These are phyloP conservation scores for Pascua guehoae DNA, from an alignment of 1,284 basidiomycete species.

Conservation along the genomic window DNA sequence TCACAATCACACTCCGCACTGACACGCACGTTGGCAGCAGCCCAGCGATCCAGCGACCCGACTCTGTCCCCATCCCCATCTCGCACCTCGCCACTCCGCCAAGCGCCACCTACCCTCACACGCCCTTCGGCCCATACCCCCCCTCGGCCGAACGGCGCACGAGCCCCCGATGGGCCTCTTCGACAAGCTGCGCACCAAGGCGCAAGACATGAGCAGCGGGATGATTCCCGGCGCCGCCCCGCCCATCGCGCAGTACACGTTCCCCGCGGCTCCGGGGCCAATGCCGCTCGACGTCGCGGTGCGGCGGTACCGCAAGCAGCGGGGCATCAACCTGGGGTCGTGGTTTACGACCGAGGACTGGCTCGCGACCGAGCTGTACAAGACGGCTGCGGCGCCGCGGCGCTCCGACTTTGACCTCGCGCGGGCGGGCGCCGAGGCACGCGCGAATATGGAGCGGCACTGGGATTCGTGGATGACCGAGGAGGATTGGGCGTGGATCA, in stretches of 20 bases:
- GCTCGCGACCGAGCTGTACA: slow-evolving; percentile 61
- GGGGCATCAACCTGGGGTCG: slow-evolving; percentile 75
- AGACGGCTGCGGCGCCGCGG: slow-evolving; percentile 7
- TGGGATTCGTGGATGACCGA: slow-evolving; percentile 76
- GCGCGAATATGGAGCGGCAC: slow-evolving; percentile 65
- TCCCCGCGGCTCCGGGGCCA: slow-evolving; percentile 11
- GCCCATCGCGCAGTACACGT: slow-evolving; percentile 5
- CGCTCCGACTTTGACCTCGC: slow-evolving; percentile 71
- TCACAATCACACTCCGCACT: too few relatives aligned
- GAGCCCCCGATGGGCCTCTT: slow-evolving; percentile 39
- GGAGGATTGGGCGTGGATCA: slow-evolving; percentile 70
- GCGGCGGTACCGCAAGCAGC: slow-evolving; percentile 68
- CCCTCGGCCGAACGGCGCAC: too few relatives aligned
- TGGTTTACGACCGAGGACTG: slow-evolving; percentile 71
- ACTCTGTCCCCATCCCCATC: too few relatives aligned
- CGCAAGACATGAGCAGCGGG: neutral
- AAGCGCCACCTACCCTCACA: too few relatives aligned
- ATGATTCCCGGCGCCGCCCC: slow-evolving; percentile 2
- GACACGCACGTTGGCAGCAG: too few relatives aligned
- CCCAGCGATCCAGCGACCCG: too few relatives aligned
- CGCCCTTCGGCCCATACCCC: too few relatives aligned
- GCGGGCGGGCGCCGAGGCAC: slow-evolving; percentile 53
- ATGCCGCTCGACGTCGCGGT: slow-evolving; percentile 25
- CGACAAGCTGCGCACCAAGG: slow-evolving; percentile 34
- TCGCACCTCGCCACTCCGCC: too few relatives aligned